Base-by-base conservation (phyloP, 495 filamentous ascomycete genomes). In the Hyaloscypha bicolor region DNA sequence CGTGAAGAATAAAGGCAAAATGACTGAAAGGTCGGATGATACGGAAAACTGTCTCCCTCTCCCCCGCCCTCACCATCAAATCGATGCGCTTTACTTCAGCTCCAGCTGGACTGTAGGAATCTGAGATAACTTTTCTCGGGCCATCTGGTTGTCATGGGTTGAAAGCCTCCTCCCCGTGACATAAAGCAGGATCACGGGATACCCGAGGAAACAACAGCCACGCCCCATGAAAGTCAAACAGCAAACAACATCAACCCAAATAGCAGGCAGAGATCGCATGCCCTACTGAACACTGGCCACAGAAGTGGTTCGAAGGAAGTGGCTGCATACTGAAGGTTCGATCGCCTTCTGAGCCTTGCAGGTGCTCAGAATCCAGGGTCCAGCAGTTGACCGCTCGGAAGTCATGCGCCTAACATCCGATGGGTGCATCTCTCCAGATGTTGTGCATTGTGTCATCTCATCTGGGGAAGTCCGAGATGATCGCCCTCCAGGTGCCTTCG, bases 1-100 rank as follows among this genome's bases (percentile, higher is more conserved):
- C 35, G 1, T 62, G 60, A 30, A 45, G 45, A 63, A 25, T 57
- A 64, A 45, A 33, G 29, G 58, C 25, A 35, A 31, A 37, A 35
- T 39, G 37, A 25, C 30, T 37, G 16, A 12, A 12, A 37, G 8
- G 35, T 37, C 35, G 35, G 35, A 37, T 37, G 35, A 37, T 12
- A 37, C 35, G 12, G 35, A 6, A 12, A 37, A 37, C 6, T 3
- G 12, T 37, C 35, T 37, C 6, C 12, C 35, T 3, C 6, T 25
- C 25, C 25, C 25, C 25, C 25, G 25, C 25, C 35, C 35, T 3
- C 35, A 8, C 12, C 35, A 37, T 25, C 25, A 37, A 37, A 12
- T 8, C 12, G 12, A 37, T 37, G 12, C 12, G 6, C 35, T 37
- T 37, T 6, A 37, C 35, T 37, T 37, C 3, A 37, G 12, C 3